A percentile compares a stretch with the other conserved stretches of the same genome.
Evolutionary conservation across 2,329 filamentous ascomycete species (phyloP).

Genomic region (Fusarium sp.): DNA sequence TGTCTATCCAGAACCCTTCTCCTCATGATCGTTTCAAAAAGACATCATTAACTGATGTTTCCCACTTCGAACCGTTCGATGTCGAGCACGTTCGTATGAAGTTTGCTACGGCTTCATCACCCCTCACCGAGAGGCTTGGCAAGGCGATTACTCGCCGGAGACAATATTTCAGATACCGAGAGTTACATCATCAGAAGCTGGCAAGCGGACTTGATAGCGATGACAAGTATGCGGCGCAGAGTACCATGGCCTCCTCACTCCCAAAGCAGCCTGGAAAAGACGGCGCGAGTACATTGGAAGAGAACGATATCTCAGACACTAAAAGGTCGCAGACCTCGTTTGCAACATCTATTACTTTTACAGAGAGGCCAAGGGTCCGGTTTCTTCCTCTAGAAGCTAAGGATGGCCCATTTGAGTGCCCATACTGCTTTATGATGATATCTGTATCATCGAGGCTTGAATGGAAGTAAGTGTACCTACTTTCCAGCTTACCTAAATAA

Average conservation of each 20-base stretch:
- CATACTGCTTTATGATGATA: slow-evolving; percentile 10
- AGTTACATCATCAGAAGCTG: neutral
- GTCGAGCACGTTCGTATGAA: slow-evolving; percentile 2
- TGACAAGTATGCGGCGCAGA: accelerated
- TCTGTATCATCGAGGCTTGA: accelerated
- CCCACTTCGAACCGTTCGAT: slow-evolving; percentile 8
- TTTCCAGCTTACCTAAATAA: accelerated
- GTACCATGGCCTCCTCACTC: neutral
- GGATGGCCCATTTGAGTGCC: slow-evolving; percentile 9
- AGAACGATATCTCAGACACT: neutral
- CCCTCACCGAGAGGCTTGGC: neutral
- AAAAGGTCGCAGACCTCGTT: neutral
- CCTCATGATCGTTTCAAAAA: slow-evolving; percentile 9
- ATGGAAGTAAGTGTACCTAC: neutral
- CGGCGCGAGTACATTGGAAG: accelerated
- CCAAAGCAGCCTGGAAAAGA: accelerated
- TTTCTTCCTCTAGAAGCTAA: neutral
- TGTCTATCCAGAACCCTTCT: slow-evolving; percentile 9
- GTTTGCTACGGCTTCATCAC: accelerated
- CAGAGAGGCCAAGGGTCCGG: accelerated
- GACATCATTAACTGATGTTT: neutral
- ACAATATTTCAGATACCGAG: slow-evolving; percentile 26
- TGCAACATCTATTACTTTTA: neutral
- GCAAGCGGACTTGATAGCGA: accelerated
- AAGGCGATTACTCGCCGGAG: slow-evolving; percentile 1